Conservation (phyloP, 202 grass and related monocot genomes). For the Schoenoplectus tabernaemontani region DNA sequence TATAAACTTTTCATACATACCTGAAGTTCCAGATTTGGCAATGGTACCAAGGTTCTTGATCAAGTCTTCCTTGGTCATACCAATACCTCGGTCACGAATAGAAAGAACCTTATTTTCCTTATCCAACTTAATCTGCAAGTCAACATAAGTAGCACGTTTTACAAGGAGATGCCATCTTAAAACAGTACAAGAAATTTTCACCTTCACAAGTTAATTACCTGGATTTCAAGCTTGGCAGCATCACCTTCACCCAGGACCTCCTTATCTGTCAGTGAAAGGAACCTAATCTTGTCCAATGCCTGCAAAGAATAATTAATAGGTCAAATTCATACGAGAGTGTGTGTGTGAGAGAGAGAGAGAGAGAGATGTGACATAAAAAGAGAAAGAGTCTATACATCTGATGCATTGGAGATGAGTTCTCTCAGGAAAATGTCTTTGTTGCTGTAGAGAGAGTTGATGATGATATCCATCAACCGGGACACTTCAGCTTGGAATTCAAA, state of each 20-base stretch:
- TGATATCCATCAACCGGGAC: constrained; percentile 96
- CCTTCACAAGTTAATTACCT: constrained; percentile 31
- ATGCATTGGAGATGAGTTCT: constrained; percentile 98
- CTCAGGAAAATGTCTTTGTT: constrained; percentile 98
- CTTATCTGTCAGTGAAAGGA: constrained; percentile 88
- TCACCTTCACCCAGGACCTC: constrained; percentile 81
- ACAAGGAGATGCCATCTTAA: background rate
- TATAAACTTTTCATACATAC: constrained; percentile 30
- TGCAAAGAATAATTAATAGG: constrained; percentile 18
- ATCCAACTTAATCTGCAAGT: constrained; percentile 87
- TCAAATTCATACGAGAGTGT: constrained; percentile 2
- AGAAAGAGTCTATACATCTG: constrained; percentile 49
- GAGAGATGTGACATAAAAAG: background rate
- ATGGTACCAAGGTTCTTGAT: constrained; percentile 98
- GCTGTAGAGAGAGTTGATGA: constrained; percentile 98
- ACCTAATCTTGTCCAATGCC: constrained; percentile 98
- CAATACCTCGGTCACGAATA: constrained; percentile 87
- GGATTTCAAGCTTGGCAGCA: constrained; percentile 92
- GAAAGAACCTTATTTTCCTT: constrained; percentile 86
- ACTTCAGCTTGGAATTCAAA: constrained; percentile 99
- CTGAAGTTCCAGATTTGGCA: constrained; percentile 94
- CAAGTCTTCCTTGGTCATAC: constrained; percentile 96
- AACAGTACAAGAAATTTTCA: background rate
- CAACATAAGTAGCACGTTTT: background rate
- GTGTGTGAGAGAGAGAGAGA: background rate